Evolutionary conservation across 2,329 filamentous ascomycete species (phyloP), one percentile per base, ranked within the genome.

Genomic region (Sporothrix brunneoviolacea): DNA sequence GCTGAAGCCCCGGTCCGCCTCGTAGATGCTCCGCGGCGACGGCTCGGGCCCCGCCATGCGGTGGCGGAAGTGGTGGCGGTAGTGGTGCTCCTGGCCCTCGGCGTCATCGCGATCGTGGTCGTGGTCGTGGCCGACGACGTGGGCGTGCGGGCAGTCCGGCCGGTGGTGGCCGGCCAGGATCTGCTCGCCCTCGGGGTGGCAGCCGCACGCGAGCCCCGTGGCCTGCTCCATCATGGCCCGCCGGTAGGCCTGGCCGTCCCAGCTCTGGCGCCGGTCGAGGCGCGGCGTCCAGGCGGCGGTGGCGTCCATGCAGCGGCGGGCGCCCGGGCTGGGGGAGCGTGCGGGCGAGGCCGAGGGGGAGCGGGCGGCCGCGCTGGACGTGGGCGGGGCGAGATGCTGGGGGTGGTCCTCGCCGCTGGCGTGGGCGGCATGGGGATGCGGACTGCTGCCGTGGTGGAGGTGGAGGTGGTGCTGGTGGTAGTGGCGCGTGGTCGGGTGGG

Each of bases 201-300:
- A 48, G 13, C 24, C 48, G 21, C 48, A 46, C 21, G 4, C 24
- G 18, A 56, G 42, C 4, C 49, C 51, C 3, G 43, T 52, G 6
- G 54, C 28, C 51, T 53, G 50, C 37, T 48, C 37, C 53, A 55
- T 55, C 63, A 75, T 58, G 48, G 65, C 65, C 55, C 71, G 76
- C 62, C 77, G 78, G 62, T 70, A 70, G 60, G 79, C 77, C 63
- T 82, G 73, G 32, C 68, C 66, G 59, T 67, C 72, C 68, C 72
- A 81, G 64, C 75, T 77, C 61, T 74, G 72, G 41, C 74, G 71
- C 9, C 71, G 68, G 56, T 69, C 63, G 48, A 70, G 57, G 16
- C 60, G 57, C 8, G 77, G 77, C 57, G 69, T 69, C 77, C 77
- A 80, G n/a, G 59, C 60, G 3, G 59, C 60, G 4, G 66, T 68